Percentiles rank a stretch among this genome's conserved stretches.
Conservation (phyloP, 441 rosid species). For the Erysimum cheiri region DNA sequence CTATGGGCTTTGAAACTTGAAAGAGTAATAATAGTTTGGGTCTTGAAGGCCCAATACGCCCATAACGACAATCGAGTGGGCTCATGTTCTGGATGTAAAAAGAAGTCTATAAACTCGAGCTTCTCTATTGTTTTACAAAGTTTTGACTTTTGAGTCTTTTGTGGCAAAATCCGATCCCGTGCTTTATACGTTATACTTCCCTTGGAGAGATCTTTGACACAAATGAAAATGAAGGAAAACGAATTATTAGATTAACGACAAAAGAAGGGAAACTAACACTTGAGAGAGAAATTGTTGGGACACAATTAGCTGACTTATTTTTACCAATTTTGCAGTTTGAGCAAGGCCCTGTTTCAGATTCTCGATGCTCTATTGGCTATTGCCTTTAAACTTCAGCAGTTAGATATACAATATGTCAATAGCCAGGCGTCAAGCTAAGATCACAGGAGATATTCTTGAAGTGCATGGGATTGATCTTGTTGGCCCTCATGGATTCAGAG, state of each 20-base stretch:
- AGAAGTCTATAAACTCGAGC: too few relatives aligned
- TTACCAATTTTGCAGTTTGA: not conserved
- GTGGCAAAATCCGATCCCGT: too few relatives aligned
- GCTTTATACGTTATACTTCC: too few relatives aligned
- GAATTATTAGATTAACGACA: too few relatives aligned
- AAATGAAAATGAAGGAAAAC: too few relatives aligned
- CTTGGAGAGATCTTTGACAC: too few relatives aligned
- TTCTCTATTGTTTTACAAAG: too few relatives aligned
- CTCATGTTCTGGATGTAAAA: not conserved
- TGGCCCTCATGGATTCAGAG: not conserved
- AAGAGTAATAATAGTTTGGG: not conserved
- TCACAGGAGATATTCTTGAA: not conserved
- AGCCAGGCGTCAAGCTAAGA: not conserved
- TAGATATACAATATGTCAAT: not conserved
- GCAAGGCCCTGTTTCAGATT: not conserved
- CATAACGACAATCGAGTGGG: not conserved
- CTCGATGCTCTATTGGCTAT: not conserved
- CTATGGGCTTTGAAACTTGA: not conserved
- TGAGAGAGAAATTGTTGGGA: too few relatives aligned
- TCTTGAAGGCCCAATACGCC: not conserved
- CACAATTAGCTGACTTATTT: not conserved
- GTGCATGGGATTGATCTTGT: slow-evolving; percentile 1
- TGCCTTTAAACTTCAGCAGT: slow-evolving; percentile 4
- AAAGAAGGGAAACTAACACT: too few relatives aligned
- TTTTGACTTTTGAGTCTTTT: too few relatives aligned